Conservation (phyloP, 164 flowering plant genomes). For the Vitis amurensis region DNA sequence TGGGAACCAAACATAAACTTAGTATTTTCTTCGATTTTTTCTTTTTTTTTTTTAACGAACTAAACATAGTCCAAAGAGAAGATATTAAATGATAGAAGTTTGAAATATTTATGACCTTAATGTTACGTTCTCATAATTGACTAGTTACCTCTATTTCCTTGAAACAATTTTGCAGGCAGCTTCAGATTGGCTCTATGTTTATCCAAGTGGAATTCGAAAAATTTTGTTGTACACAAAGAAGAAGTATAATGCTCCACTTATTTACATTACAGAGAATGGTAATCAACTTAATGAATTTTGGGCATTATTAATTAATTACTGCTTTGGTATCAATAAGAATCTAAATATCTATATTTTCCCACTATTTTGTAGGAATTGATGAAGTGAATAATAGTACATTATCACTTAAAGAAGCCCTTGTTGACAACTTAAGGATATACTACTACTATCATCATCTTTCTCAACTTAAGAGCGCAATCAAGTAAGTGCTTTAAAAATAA, state of each 20-base stretch:
- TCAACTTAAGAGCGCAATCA: neutral
- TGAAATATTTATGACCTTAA: too few relatives aligned
- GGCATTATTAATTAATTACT: too few relatives aligned
- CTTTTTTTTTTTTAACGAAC: too few relatives aligned
- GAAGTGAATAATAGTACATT: constrained; percentile 6
- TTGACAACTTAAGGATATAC: constrained; percentile 5
- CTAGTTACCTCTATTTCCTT: neutral
- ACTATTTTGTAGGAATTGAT: constrained; percentile 12
- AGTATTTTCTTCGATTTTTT: too few relatives aligned
- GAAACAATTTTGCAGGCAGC: constrained; percentile 16
- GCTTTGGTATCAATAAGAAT: too few relatives aligned
- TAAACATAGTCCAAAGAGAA: too few relatives aligned
- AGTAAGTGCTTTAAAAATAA: neutral
- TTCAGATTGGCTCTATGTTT: constrained; percentile 19
- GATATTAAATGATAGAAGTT: too few relatives aligned
- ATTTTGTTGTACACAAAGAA: constrained; percentile 23
- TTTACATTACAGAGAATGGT: constrained; percentile 19
- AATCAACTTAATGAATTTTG: neutral
- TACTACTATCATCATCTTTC: constrained; percentile 8
- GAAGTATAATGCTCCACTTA: constrained; percentile 9
- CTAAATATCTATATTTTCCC: neutral
- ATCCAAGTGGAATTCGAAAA: constrained; percentile 29
- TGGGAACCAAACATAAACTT: too few relatives aligned
- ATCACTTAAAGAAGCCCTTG: constrained; percentile 12
- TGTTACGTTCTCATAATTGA: too few relatives aligned